Evolutionary conservation across 148 eudicot species (phyloP).

Genomic region (Mesembryanthemum crystallinum): DNA sequence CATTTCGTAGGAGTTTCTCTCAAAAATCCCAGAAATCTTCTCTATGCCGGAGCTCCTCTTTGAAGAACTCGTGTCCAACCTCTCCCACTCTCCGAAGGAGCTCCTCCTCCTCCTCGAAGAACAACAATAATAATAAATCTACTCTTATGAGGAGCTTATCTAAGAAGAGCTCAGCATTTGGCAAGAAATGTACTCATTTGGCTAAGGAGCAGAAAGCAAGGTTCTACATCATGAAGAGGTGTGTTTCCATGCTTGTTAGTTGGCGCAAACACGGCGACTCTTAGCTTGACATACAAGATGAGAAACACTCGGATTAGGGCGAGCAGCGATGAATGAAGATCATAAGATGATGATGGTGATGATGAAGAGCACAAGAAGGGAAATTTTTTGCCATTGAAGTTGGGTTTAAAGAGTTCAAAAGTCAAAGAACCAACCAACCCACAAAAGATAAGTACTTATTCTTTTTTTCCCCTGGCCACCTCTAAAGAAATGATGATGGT

Average conservation of each 20-base stretch:
- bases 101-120: constrained; percentile 45
- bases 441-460: constrained; percentile 17
- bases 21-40: constrained; percentile 19
- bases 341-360: background rate
- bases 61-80: constrained; percentile 37
- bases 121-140: constrained; percentile 29
- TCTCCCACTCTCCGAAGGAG: constrained; percentile 40
- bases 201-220: constrained; percentile 90
- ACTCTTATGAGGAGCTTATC: constrained; percentile 56
- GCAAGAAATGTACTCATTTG: constrained; percentile 63
- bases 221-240: constrained; percentile 87
- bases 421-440: constrained; percentile 17
- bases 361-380: background rate
- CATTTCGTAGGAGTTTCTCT: constrained; percentile 34
- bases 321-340: background rate
- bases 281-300: constrained; percentile 8
- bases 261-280: constrained; percentile 79
- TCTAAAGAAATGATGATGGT: constrained; percentile 16
- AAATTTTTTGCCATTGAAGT: background rate
- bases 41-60: constrained; percentile 31
- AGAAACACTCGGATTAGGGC: background rate
- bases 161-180: constrained; percentile 60
- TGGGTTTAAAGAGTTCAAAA: constrained; percentile 20
- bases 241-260: constrained; percentile 80
- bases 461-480: background rate